A percentile compares a stretch with the other conserved stretches of the same genome.
Evolutionary conservation across 2,329 filamentous ascomycete genomes (phyloP).

Genomic region (Talaromyces sp.): DNA sequence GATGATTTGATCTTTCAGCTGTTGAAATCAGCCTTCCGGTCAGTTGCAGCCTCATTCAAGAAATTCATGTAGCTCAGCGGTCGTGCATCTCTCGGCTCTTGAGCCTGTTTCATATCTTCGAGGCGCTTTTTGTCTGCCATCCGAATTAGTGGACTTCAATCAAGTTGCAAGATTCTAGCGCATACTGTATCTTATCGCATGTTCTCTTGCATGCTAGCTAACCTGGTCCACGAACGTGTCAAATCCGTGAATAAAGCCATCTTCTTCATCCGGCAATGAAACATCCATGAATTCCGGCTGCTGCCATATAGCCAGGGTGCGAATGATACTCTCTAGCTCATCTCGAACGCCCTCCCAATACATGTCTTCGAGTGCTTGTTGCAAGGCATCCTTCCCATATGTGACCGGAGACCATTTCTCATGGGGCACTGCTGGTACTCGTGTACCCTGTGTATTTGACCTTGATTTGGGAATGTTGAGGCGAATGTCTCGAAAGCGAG

Average conservation of each 20-base stretch:
- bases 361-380: conserved; percentile 28
- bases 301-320: conserved; percentile 37
- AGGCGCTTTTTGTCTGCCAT: background rate
- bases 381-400: conserved; percentile 20
- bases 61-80: background rate
- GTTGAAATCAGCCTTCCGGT: conserved; percentile 7
- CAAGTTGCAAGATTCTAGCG: background rate
- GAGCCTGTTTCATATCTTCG: background rate
- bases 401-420: conserved; percentile 18
- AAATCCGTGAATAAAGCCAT: conserved; percentile 26
- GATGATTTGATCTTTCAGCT: conserved; percentile 14
- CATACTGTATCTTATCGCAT: conserved; percentile 22
- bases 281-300: conserved; percentile 20
- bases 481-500: background rate
- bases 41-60: background rate
- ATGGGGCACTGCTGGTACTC: background rate
- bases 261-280: conserved; percentile 27
- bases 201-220: conserved; percentile 29
- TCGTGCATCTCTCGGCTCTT: background rate
- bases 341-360: conserved; percentile 40
- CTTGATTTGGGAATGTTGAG: background rate
- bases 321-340: conserved; percentile 37
- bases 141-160: background rate
- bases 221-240: conserved; percentile 41
- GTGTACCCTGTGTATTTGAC: background rate